Evolutionary conservation across 495 filamentous ascomycete genomes (phyloP).

Genomic region (Talaromyces thailandensis): DNA sequence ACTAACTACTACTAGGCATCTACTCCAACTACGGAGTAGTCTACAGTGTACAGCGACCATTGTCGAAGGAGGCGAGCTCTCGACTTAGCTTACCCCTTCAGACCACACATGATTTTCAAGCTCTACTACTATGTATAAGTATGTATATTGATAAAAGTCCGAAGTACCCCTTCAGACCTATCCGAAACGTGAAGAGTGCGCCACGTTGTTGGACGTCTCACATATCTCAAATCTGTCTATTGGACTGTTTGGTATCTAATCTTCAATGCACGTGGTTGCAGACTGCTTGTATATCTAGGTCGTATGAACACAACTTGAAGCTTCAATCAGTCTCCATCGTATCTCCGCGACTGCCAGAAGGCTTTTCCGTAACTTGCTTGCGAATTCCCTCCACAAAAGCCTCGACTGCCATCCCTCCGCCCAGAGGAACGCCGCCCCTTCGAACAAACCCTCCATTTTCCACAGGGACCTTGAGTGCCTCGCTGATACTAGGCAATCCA

Average conservation of each 20-base stretch:
- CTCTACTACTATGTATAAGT: too few relatives aligned
- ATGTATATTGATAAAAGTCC: neutral
- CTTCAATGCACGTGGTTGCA: neutral
- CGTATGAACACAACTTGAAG: neutral
- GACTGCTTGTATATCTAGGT: neutral
- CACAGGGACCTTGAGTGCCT: conserved; percentile 71
- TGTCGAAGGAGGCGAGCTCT: neutral
- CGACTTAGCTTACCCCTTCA: neutral
- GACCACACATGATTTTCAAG: neutral
- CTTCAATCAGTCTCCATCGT: conserved; percentile 39
- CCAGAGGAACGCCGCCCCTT: conserved; percentile 66
- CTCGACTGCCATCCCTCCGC: conserved; percentile 81
- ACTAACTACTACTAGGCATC: too few relatives aligned
- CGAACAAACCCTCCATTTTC: conserved; percentile 73
- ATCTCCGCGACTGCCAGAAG: conserved; percentile 18
- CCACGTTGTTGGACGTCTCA: neutral
- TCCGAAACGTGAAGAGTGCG: neutral
- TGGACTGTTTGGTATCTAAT: neutral
- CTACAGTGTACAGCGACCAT: too few relatives aligned
- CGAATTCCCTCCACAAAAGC: conserved; percentile 84
- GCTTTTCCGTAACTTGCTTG: conserved; percentile 50
- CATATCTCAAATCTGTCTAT: neutral
- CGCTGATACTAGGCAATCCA: conserved; percentile 81
- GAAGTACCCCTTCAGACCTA: neutral
- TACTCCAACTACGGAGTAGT: neutral